phyloP scores from a whole-genome alignment of 2,329 filamentous ascomycete species.

The Pleurostoma richardsiae region DNA sequence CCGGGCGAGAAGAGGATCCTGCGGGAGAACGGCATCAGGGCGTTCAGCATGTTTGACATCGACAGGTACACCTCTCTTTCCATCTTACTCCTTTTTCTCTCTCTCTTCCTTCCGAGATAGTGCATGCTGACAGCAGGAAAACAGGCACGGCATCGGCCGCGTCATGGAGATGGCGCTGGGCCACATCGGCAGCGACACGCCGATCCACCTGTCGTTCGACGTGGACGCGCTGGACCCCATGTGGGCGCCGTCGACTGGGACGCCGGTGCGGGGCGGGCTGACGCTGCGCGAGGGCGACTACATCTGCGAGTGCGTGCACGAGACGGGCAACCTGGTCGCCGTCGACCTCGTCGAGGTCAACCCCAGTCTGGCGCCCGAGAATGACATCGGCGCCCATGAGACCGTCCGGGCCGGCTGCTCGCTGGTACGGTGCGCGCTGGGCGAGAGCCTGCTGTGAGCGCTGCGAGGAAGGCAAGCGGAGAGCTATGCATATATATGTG shows the following conservation, averaged over 20 bases:
- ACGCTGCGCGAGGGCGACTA: conserved; percentile 95
- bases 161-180: conserved; percentile 98
- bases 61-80: conserved; percentile 57
- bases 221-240: conserved; percentile 94
- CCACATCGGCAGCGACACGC: conserved; percentile 89
- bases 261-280: conserved; percentile 86
- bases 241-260: conserved; percentile 95
- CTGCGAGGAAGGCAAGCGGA: not conserved
- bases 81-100: not conserved
- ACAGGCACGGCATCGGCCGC: conserved; percentile 82
- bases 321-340: conserved; percentile 72
- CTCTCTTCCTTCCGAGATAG: not conserved
- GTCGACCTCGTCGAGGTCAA: conserved; percentile 84
- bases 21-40: conserved; percentile 83
- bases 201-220: conserved; percentile 95
- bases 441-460: conserved; percentile 76
- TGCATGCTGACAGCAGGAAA: too few species aligned
- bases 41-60: conserved; percentile 98
- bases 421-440: conserved; percentile 83
- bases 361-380: conserved; percentile 59
- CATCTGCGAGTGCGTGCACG: conserved; percentile 83
- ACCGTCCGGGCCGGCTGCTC: conserved; percentile 89
- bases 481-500: not conserved
- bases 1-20: conserved; percentile 90
- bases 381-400: conserved; percentile 65